Conservation (phyloP, 352 stramenopile species). For the Globisporangium nodosum region DNA sequence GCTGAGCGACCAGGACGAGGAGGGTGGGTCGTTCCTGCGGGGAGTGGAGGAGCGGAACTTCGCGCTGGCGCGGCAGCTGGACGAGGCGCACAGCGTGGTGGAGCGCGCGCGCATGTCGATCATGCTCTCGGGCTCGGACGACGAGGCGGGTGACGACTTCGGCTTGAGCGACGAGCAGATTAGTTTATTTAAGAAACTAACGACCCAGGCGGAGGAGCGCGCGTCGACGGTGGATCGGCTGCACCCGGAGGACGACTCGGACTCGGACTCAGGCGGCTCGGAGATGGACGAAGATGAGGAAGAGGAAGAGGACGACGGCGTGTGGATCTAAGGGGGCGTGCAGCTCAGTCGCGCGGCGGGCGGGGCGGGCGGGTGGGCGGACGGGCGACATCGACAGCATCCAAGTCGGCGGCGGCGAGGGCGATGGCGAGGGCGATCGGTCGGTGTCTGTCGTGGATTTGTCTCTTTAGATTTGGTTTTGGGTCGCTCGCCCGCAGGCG, state of each 20-base stretch:
- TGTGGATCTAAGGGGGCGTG: conserved; percentile 76
- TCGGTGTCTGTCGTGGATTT: conserved; percentile 16
- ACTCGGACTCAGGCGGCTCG: conserved; percentile 72
- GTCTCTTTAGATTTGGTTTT: conserved; percentile 6
- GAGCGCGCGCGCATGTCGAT: conserved; percentile 83
- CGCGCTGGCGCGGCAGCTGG: conserved; percentile 73
- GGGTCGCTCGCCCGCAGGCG: background rate
- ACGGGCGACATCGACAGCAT: background rate
- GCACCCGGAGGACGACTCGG: conserved; percentile 71
- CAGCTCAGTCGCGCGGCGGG: background rate
- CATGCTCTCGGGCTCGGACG: conserved; percentile 76
- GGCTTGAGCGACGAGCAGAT: conserved; percentile 81
- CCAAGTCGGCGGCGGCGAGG: background rate
- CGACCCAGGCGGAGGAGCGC: conserved; percentile 77
- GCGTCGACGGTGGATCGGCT: conserved; percentile 80
- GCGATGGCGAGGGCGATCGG: background rate
- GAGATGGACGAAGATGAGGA: conserved; percentile 28
- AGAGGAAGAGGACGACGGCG: conserved; percentile 64
- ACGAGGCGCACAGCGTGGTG: conserved; percentile 79
- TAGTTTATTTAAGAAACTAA: conserved; percentile 91
- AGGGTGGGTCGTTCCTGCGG: conserved; percentile 39
- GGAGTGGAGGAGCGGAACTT: conserved; percentile 85
- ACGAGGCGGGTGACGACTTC: conserved; percentile 45
- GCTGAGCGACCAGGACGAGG: conserved; percentile 58
- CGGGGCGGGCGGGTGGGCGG: too few species aligned